Conservation (phyloP, 768 basidiomycete species). For the Serendipita sp. region DNA sequence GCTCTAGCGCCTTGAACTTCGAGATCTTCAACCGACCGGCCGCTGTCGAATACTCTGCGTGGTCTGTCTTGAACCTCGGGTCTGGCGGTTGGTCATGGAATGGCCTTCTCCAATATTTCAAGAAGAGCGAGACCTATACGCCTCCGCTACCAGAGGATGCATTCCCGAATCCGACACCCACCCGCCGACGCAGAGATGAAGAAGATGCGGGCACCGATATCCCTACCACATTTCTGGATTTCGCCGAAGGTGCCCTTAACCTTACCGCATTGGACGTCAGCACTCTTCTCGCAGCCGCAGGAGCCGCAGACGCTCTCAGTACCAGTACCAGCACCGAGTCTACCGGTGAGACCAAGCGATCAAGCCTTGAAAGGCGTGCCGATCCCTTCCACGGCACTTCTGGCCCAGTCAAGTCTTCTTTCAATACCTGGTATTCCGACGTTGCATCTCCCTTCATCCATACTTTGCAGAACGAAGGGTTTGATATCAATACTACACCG, state of each 20-base stretch:
- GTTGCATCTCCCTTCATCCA: neutral
- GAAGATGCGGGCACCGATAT: neutral
- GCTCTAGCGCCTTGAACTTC: conserved; percentile 15
- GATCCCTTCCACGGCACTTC: conserved; percentile 1
- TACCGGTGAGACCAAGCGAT: neutral
- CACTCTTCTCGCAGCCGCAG: neutral
- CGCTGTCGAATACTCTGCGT: conserved; percentile 15
- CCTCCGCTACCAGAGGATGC: conserved; percentile 15
- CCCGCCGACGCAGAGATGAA: neutral
- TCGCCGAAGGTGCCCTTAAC: neutral
- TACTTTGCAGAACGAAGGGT: neutral
- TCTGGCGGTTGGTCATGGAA: conserved; percentile 14
- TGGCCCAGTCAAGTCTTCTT: conserved; percentile 6
- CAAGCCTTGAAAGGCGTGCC: neutral
- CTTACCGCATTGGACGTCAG: neutral
- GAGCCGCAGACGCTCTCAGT: neutral
- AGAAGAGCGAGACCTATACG: conserved; percentile 23
- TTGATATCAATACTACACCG: neutral
- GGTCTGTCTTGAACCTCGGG: conserved; percentile 11
- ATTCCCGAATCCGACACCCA: conserved; percentile 4
- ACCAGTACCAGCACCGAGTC: neutral
- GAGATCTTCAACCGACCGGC: conserved; percentile 8
- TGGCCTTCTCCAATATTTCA: conserved; percentile 11
- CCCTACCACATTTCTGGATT: neutral
- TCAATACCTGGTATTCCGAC: conserved; percentile 9